These are phyloP conservation scores for Acacia concinna DNA, from an alignment of 331 rosid genomes.

Conservation along the genomic window DNA sequence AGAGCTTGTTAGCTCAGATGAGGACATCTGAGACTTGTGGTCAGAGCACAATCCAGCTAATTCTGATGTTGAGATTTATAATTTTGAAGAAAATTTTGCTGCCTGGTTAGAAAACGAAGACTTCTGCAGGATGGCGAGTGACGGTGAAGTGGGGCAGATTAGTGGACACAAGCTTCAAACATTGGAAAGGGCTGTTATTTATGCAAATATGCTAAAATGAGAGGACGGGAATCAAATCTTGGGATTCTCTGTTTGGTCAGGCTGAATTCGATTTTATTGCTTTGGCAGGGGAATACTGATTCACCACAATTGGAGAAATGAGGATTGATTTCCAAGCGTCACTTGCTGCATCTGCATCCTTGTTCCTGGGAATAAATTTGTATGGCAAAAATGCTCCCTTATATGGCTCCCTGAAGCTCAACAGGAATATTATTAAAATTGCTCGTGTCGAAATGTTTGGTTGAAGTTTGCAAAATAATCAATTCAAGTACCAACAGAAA, in stretches of 20 bases:
- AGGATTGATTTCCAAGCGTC: neutral
- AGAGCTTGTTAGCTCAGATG: conserved; percentile 76
- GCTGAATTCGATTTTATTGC: neutral
- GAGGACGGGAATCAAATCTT: neutral
- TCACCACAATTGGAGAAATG: neutral
- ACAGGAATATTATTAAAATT: neutral
- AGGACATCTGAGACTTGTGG: conserved; percentile 47
- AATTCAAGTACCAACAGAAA: neutral
- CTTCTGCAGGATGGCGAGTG: conserved; percentile 12
- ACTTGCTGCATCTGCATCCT: neutral
- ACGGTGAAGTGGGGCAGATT: neutral
- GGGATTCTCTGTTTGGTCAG: neutral
- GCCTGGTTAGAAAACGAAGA: conserved; percentile 11
- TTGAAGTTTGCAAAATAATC: neutral
- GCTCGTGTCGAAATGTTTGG: neutral
- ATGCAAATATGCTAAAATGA: neutral
- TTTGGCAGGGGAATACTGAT: neutral
- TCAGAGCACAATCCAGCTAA: neutral
- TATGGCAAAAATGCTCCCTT: neutral
- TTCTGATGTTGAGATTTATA: neutral
- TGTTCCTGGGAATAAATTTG: neutral
- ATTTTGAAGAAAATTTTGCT: neutral
- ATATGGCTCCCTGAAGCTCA: neutral
- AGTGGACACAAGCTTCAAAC: conserved; percentile 19
- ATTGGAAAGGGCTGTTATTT: conserved; percentile 1